Evolutionary conservation across 257 asterid species (phyloP), one percentile per base, ranked within the genome.

Genomic region (Verbena officinalis): DNA sequence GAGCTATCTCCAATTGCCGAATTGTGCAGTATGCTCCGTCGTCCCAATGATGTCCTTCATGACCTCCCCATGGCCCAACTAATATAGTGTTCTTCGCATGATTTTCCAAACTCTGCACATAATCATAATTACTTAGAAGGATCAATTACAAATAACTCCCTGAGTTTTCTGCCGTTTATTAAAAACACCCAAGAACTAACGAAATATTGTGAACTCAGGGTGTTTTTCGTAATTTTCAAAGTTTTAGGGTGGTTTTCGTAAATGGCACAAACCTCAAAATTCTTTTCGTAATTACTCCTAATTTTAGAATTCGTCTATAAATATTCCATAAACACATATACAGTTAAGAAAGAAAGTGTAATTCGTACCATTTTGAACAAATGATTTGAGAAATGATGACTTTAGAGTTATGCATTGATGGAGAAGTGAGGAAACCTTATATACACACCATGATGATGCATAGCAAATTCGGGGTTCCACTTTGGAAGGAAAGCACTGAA

Each of bases 21-120:
- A 91, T 44, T 17, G 71, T 58, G 46, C 90, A 69, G 73, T 84
- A 71, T 4, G 75, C 82, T 17, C 96, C 95, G 57, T 91, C 98
- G 33, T 88, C 95, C 96, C 95, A 91, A 33, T 74, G 78, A 55
- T 59, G 55, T 50, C 96, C 98, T 30, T 72, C 86, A 38, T 70
- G 83, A 33, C 94, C 96, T 40, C 98, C 98, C 94, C 95, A 86
- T 49, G 98, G 95, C 76, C 96, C 96, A 11, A 81, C 70, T 14
- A 89, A 59, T 34, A 72, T 50, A 36, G 75, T 46, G 17, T 67
- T 73, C 53, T 80, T 78, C 7, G 80, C 83, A 48, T 62, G 51
- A 15, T 73, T 72, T 69, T 77, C 87, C 34, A 64, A 42, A 56
- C 16, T 69, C 83, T 86, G 79, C 69, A 56, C 4, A 20, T 9